Evolutionary conservation across 495 filamentous ascomycete genomes (phyloP).

Genomic region (Aspergillus taichungensis): DNA sequence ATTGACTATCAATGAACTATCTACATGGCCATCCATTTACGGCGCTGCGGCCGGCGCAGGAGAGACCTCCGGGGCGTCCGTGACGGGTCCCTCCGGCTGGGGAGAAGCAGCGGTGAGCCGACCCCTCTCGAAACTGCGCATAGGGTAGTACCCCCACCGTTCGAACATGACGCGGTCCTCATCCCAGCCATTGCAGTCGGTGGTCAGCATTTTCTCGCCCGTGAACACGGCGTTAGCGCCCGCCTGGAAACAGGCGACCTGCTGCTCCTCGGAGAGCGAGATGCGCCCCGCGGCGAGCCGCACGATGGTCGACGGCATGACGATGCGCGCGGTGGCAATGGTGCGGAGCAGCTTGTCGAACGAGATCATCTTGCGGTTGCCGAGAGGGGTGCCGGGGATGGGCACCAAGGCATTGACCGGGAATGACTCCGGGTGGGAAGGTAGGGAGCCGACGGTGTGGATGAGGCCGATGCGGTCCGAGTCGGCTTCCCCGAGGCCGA

Average conservation of each 20-base stretch:
- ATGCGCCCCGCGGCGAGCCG: constrained; percentile 72
- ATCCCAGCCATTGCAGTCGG: constrained; percentile 80
- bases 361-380: constrained; percentile 56
- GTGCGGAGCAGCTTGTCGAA: constrained; percentile 67
- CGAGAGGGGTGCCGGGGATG: constrained; percentile 76
- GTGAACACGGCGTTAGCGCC: constrained; percentile 86
- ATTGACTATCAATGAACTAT: too few relatives aligned
- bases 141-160: constrained; percentile 64
- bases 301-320: constrained; percentile 74
- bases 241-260: constrained; percentile 74
- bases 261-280: constrained; percentile 71
- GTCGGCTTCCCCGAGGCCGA: constrained; percentile 67
- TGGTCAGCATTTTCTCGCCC: constrained; percentile 87
- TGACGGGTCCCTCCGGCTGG: neutral
- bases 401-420: constrained; percentile 81
- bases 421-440: constrained; percentile 72
- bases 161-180: constrained; percentile 75
- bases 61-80: neutral
- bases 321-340: constrained; percentile 66
- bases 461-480: constrained; percentile 71
- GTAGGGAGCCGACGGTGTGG: constrained; percentile 66
- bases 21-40: too few relatives aligned
- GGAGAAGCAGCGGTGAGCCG: neutral
- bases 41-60: constrained; percentile 12
- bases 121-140: constrained; percentile 47